These are phyloP conservation scores for Reutealis trisperma DNA, from an alignment of 345 rosid genomes.

Conservation along the genomic window DNA sequence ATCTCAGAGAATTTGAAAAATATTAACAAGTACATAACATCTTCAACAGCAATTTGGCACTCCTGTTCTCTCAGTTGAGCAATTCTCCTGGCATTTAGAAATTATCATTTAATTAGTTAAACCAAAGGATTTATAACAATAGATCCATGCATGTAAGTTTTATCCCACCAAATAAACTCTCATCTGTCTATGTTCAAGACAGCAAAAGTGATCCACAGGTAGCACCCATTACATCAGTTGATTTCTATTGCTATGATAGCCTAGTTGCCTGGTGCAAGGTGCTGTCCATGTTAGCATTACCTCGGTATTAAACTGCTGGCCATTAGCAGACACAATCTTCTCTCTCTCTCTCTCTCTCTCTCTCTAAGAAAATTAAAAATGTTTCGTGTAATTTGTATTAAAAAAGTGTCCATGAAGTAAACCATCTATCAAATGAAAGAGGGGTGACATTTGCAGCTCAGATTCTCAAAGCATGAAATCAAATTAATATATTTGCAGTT, in stretches of 20 bases:
- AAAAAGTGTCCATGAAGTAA: background rate
- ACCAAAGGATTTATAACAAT: background rate
- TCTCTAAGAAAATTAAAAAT: background rate
- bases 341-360: background rate
- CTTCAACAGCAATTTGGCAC: conserved; percentile 72
- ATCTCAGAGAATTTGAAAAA: conserved; percentile 81
- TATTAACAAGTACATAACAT: conserved; percentile 83
- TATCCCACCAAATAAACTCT: background rate
- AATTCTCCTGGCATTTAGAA: conserved; percentile 62
- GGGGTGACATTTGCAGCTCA: background rate
- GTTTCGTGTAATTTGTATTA: background rate
- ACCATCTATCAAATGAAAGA: background rate
- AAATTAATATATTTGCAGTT: background rate
- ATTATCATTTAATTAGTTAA: conserved; percentile 19
- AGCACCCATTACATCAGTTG: conserved; percentile 3
- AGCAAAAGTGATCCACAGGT: conserved; percentile 3
- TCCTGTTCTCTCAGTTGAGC: conserved; percentile 66
- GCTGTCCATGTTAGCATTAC: background rate
- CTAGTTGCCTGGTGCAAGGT: background rate
- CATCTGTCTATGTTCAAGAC: conserved; percentile 10
- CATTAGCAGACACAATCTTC: background rate
- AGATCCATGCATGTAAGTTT: background rate
- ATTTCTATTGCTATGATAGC: conserved; percentile 1
- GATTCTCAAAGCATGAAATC: background rate
- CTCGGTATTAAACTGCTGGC: background rate